A percentile compares a stretch with the other conserved stretches of the same genome.
phyloP scores from a whole-genome alignment of 768 basidiomycete species.

The Strobilomyces dryophilus region DNA sequence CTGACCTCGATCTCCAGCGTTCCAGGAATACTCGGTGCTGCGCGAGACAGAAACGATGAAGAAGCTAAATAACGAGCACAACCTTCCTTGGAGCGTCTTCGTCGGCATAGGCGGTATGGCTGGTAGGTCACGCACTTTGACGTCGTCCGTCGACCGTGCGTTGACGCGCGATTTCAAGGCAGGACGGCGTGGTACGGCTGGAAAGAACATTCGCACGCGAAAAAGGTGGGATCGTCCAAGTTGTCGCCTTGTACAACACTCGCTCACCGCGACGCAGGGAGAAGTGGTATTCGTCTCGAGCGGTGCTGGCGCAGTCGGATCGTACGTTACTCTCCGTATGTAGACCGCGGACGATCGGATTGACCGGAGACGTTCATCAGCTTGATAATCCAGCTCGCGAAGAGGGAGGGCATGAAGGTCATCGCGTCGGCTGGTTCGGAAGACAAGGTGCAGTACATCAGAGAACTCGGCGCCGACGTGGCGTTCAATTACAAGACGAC shows the following conservation, averaged over 20 bases:
- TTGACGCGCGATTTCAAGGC: constrained; percentile 9
- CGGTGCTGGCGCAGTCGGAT: constrained; percentile 52
- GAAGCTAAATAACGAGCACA: constrained; percentile 24
- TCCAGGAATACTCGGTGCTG: constrained; percentile 15
- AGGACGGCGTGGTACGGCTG: constrained; percentile 15
- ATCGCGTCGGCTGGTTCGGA: constrained; percentile 70
- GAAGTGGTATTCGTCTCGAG: constrained; percentile 48
- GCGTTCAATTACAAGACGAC: constrained; percentile 73
- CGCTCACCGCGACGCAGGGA: constrained; percentile 30
- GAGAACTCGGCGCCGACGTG: constrained; percentile 60
- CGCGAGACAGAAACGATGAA: not conserved
- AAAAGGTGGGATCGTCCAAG: constrained; percentile 19
- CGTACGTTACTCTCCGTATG: constrained; percentile 34
- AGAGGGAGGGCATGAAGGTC: constrained; percentile 54
- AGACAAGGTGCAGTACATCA: constrained; percentile 65
- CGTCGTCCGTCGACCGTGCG: constrained; percentile 4
- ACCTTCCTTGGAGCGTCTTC: constrained; percentile 27
- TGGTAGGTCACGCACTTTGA: constrained; percentile 4
- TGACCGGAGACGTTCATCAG: constrained; percentile 18
- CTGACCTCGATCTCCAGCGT: constrained; percentile 28
- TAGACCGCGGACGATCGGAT: not conserved
- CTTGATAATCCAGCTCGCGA: constrained; percentile 49
- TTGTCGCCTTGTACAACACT: not conserved
- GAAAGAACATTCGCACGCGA: constrained; percentile 15
- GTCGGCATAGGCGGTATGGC: constrained; percentile 28